Evolutionary conservation across 495 filamentous ascomycete genomes (phyloP).

Genomic region (Staphylotrichum tortipilum): DNA sequence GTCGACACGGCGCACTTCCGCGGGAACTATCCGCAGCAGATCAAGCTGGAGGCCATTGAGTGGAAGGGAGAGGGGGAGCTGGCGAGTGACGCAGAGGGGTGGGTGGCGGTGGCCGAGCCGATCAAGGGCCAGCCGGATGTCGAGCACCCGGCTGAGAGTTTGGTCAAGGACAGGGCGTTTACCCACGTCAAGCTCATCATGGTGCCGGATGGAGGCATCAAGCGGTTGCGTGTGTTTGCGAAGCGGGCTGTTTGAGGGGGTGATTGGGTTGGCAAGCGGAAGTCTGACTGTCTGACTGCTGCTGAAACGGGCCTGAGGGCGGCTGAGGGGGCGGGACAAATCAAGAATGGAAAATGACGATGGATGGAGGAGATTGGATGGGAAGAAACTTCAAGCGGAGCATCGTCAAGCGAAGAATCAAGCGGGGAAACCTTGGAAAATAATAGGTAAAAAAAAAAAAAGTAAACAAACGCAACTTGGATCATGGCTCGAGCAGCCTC

Average conservation of each 20-base stretch:
- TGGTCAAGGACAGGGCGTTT: constrained; percentile 48
- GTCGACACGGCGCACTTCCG: constrained; percentile 87
- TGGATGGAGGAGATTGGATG: too few relatives aligned
- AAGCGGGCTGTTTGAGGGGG: constrained; percentile 43
- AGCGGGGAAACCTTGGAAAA: too few relatives aligned
- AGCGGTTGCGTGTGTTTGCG: constrained; percentile 74
- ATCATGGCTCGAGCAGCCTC: too few relatives aligned
- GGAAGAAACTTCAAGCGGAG: too few relatives aligned
- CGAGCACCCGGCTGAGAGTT: constrained; percentile 62
- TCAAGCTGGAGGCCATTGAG: constrained; percentile 59
- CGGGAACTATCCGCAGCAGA: constrained; percentile 78
- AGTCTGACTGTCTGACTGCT: neutral
- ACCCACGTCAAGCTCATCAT: constrained; percentile 84
- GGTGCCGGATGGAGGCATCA: constrained; percentile 86
- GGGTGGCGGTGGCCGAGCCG: constrained; percentile 58
- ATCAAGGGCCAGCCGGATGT: constrained; percentile 70
- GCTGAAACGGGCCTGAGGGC: constrained; percentile 1
- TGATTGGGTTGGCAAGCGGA: neutral
- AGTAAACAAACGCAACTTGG: too few relatives aligned
- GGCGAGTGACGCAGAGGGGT: constrained; percentile 51
- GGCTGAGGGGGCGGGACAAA: neutral
- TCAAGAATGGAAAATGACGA: neutral
- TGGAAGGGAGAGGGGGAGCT: constrained; percentile 48
- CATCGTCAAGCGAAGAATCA: too few relatives aligned
- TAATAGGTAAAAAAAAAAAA: too few relatives aligned